A percentile compares a stretch with the other conserved stretches of the same genome.
Conservation (phyloP, 768 basidiomycete genomes). For the Tephrocybe sp. region DNA sequence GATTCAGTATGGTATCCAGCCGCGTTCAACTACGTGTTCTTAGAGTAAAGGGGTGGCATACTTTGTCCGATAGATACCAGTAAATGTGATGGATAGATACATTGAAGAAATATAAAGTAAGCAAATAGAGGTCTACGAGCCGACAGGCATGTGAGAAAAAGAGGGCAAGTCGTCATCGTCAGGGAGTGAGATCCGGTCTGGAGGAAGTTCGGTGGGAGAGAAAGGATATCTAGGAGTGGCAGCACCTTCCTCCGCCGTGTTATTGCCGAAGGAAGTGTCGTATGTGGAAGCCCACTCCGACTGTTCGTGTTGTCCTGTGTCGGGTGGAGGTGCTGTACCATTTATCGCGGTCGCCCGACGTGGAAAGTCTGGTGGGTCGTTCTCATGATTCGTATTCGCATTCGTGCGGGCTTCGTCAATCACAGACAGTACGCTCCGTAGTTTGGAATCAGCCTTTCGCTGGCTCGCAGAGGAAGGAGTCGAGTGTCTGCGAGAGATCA, state of each 20-base stretch:
- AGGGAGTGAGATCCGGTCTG: constrained; percentile 19
- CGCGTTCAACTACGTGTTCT: constrained; percentile 20
- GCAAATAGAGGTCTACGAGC: constrained; percentile 14
- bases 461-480: constrained; percentile 38
- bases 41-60: constrained; percentile 14
- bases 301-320: constrained; percentile 28
- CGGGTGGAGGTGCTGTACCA: constrained; percentile 23
- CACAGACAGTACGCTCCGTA: constrained; percentile 69
- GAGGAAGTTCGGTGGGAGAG: constrained; percentile 18
- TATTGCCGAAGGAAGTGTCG: constrained; percentile 35
- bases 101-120: constrained; percentile 13
- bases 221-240: constrained; percentile 48
- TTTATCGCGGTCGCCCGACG: constrained; percentile 22
- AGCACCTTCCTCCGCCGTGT: constrained; percentile 31
- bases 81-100: constrained; percentile 21
- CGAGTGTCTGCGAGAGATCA: constrained; percentile 47
- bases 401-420: constrained; percentile 61
- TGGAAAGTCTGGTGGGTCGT: constrained; percentile 17
- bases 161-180: constrained; percentile 18
- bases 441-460: constrained; percentile 65
- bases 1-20: constrained; percentile 62
- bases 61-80: constrained; percentile 19
- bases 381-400: constrained; percentile 32
- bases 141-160: constrained; percentile 21
- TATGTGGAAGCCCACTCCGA: constrained; percentile 42